Evolutionary conservation across 345 rosid species (phyloP), one percentile per base, ranked within the genome.

Genomic region (Pugionium dolabratum): DNA sequence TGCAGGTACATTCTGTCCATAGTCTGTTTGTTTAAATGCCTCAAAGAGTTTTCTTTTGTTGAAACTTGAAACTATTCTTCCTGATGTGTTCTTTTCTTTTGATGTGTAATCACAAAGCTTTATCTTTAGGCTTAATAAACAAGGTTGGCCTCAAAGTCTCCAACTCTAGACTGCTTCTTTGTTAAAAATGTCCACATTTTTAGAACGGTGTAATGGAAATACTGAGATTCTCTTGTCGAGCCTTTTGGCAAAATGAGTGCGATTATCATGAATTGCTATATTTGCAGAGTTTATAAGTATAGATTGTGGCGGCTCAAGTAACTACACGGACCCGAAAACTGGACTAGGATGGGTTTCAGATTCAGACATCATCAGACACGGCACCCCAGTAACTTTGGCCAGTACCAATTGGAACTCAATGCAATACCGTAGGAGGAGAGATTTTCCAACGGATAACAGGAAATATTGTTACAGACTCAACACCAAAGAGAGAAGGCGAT

Each of bases 321-420:
- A 87, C 77, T 80, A 82, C 82, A 86, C 82, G 25, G 96, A 95
- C 79, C 70, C 80, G 3, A 75, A n/a, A 54, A 87, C 94, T 39
- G 96, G 90, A 56, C 80, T 95, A 35, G 61, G 66, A 83, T 95
- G 99, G 99, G 70, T 78, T 65, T 87, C 99, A 67, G 99, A 95
- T 76, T 47, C 66, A 54, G 83, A 72, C 9, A 54, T 88, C 9
- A 82, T 89, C 86, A 70, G 49, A 55, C 11, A 64, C 32, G 99
- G 97, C 0, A 77, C 75, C 67, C 67, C 86, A 7, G 79, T 79
- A 28, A 34, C 26, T 54, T 78, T 83, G 3, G 62, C 68, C 49
- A 79, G 69, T 54, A 75, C 84, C 55, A 71, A 60, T 46, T 81
- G 73, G 66, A 69, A 44, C 72, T 69, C 52, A 69, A 48, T 69